Conservation (phyloP, 768 basidiomycete genomes). For the Coprinopsis strossmayeri region DNA sequence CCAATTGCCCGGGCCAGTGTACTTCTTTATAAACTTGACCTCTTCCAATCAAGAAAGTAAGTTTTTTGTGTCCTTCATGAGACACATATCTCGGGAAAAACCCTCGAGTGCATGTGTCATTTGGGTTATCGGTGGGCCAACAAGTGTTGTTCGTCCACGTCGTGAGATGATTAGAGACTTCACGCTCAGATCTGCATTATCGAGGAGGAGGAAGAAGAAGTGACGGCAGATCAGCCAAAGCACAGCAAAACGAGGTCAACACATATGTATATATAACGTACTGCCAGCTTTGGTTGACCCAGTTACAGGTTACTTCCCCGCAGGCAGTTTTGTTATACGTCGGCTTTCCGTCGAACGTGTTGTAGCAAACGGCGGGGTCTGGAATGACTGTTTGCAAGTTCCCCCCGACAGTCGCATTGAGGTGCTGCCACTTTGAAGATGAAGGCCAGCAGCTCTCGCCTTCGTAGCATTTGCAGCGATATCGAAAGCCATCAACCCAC, state of each 20-base stretch:
- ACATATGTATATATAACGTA: not conserved
- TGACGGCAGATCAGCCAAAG: not conserved
- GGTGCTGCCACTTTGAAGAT: constrained; percentile 4
- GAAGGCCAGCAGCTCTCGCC: constrained; percentile 11
- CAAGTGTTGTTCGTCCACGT: constrained; percentile 12
- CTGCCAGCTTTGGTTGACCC: constrained; percentile 8
- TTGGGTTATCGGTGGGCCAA: constrained; percentile 6
- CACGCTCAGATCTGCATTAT: constrained; percentile 1
- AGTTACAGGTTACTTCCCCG: constrained; percentile 5
- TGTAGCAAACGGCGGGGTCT: constrained; percentile 9
- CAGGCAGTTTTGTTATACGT: constrained; percentile 9
- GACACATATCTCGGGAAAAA: constrained; percentile 13
- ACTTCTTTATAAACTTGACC: constrained; percentile 10
- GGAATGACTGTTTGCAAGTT: constrained; percentile 10
- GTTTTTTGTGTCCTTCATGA: no score
- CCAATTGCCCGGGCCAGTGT: constrained; percentile 9
- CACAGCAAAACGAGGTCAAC: not conserved
- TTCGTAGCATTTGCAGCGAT: constrained; percentile 11
- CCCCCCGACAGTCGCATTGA: constrained; percentile 14
- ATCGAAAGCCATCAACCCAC: constrained; percentile 3
- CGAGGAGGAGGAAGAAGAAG: not conserved
- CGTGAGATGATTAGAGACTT: constrained; percentile 4
- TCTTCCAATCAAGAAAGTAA: not conserved
- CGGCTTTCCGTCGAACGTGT: constrained; percentile 8
- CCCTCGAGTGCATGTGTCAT: constrained; percentile 8